Conservation (phyloP, 2,329 filamentous ascomycete genomes). For the Aspergillus fumigatiaffinis region DNA sequence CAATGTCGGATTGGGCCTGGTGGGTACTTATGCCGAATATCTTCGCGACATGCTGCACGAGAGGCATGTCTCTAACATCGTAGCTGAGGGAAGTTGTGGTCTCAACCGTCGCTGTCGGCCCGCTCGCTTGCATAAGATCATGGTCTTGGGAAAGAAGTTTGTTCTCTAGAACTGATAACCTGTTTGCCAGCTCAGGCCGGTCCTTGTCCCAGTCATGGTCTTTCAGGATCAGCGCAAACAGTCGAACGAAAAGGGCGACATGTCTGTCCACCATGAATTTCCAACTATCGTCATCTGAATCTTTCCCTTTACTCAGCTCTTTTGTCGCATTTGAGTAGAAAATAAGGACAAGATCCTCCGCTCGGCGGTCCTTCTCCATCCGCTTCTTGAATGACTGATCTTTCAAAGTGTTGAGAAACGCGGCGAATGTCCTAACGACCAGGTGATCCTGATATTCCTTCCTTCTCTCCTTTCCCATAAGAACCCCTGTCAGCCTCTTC, state of each 20-base stretch:
- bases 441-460: slow-evolving; percentile 87
- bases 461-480: slow-evolving; percentile 76
- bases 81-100: slow-evolving; percentile 79
- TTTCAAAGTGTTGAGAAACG: slow-evolving; percentile 90
- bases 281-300: slow-evolving; percentile 78
- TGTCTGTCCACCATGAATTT: slow-evolving; percentile 91
- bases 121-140: slow-evolving; percentile 66
- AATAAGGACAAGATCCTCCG: slow-evolving; percentile 89
- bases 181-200: slow-evolving; percentile 74
- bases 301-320: slow-evolving; percentile 74
- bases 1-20: slow-evolving; percentile 82
- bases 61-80: slow-evolving; percentile 93
- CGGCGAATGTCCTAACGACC: slow-evolving; percentile 90
- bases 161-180: slow-evolving; percentile 78
- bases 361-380: slow-evolving; percentile 88
- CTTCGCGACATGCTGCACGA: slow-evolving; percentile 80
- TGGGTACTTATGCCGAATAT: slow-evolving; percentile 79
- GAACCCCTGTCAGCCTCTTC: slow-evolving; percentile 74
- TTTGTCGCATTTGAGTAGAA: slow-evolving; percentile 95
- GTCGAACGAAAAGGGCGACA: slow-evolving; percentile 86
- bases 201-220: slow-evolving; percentile 83
- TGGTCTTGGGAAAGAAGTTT: slow-evolving; percentile 93
- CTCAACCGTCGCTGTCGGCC: slow-evolving; percentile 65
- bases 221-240: slow-evolving; percentile 74
- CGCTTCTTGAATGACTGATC: slow-evolving; percentile 82